Evolutionary conservation across 345 rosid species (phyloP).

Genomic region (Hirschfeldia incana): DNA sequence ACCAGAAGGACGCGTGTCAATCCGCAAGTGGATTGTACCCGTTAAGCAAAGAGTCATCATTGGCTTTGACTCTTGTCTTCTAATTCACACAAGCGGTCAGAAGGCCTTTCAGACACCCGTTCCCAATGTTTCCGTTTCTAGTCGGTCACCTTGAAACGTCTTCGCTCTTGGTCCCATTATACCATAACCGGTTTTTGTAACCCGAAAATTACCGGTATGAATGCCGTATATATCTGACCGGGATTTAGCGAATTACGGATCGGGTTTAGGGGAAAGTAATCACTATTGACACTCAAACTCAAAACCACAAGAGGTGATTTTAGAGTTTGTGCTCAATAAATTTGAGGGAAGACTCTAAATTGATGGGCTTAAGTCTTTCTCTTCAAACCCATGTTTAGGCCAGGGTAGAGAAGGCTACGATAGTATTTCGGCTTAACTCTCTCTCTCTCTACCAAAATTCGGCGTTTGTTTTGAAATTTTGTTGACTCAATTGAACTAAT

Average conservation of each 20-base stretch:
- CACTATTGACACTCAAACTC: background rate
- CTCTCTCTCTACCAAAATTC: background rate
- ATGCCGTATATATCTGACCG: background rate
- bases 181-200: background rate
- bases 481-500: constrained; percentile 20
- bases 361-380: background rate
- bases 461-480: background rate
- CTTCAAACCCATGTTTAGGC: constrained; percentile 1
- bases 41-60: constrained; percentile 29
- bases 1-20: background rate
- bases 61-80: constrained; percentile 31
- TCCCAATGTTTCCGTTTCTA: constrained; percentile 35
- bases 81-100: constrained; percentile 27
- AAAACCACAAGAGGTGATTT: too few relatives aligned
- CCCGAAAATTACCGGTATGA: background rate
- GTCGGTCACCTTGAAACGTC: constrained; percentile 12
- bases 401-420: background rate
- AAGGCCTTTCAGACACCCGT: constrained; percentile 32
- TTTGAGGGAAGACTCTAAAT: background rate
- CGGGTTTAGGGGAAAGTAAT: background rate
- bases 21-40: background rate
- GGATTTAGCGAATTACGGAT: background rate
- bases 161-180: background rate
- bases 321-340: background rate
- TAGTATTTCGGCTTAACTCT: background rate